Base-by-base conservation (phyloP, 495 filamentous ascomycete genomes). In the Evernia prunastri region DNA sequence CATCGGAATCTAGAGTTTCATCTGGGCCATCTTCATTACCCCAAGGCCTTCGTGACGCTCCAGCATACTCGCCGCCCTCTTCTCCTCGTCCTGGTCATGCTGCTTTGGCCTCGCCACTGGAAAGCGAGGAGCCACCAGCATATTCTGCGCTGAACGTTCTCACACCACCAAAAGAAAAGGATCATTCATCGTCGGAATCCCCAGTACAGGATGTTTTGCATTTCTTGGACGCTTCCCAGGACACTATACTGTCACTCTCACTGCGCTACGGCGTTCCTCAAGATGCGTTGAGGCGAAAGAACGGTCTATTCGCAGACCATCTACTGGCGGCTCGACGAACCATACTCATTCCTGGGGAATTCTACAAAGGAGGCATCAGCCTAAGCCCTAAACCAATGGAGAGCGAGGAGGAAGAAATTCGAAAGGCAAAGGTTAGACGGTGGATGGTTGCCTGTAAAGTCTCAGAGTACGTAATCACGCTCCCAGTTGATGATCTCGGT, bases 381-480 rank as follows among this genome's bases (percentile, higher is more conserved):
- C 73, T 90, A 13, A 88, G 85, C 20, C 84, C 87, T 2, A 73
- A 81, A 10, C 88, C 87, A 0, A 70, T 86, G 11, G 88, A 88
- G 49, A 84, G 84, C 33, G 87, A 89, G 60, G 87, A 86, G 37
- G 86, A 89, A 68, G 86, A 87, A 68, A 76, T 77, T 33, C 80
- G 83, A 45, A 89, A 87, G 72, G 76, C 75, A 17, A 86, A 84
- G 68, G 79, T 91, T 40, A 80, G 89, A 47, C 77, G 84, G 60
- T 92, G 80, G 79, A 89, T 89, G 88, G 81, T 89, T 18, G 77
- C 78, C 2, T 86, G 82, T 71, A 90, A 90, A 68, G 86, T 87
- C 31, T 69, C 82, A 31, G 87, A 91, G 76, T 84, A 72, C 71
- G 81, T 75, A 31, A 18, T 33, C 29, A 20, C 4, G 12, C 51